Base-by-base conservation (phyloP, 176 grass and related monocot genomes). In the Bonia amplexicaulis region DNA sequence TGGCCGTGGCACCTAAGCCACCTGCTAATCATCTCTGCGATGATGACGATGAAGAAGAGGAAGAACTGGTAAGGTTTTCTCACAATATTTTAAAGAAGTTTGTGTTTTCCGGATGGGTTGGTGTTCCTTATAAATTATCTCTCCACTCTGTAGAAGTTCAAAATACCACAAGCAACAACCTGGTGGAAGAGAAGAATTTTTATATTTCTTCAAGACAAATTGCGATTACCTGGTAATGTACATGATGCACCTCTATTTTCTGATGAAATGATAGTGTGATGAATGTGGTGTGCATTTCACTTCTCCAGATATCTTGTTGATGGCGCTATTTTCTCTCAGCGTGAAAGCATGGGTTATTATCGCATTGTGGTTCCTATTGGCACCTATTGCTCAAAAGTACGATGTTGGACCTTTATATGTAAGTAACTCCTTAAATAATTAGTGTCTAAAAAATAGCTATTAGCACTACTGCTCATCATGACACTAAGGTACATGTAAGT, bases 391-490 rank as follows among this genome's bases (percentile, higher is more conserved):
- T 84, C 93, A 95, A 16, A 90, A 71, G 80, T 93, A 88, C 7
- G 69, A 73, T 39, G 4, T 95, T 75, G 96, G 96, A 59, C 93
- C 96, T 86, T 68, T 98, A 87, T 98, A 93, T 90, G 93, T 98
- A 90, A 92, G 96, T 95, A 23, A 63, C 22, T 80, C 40, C 19
- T 45, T 52, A n/a, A 49, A 42, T 27, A 17, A 11, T 54, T 25
- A 72, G 4, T 20, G 63, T 64, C 66, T 45, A 42, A 16, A n/a
- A 49, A 76, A 88, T 58, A 33, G 3, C 74, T 51, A 71, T 52
- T 48, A 44, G n/a, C 25, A 44, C 7, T 45, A 15, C 33, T 42
- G 59, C 62, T 81, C 44, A 62, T 82, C 2, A 69, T 84, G 22
- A 69, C 26, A 62, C 9, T 44, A 12, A 81, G 44, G 2, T 63